Percentiles rank a stretch among this genome's conserved stretches.
These are phyloP conservation scores for Geum urbanum DNA, from an alignment of 306 rosid genomes.

Conservation along the genomic window DNA sequence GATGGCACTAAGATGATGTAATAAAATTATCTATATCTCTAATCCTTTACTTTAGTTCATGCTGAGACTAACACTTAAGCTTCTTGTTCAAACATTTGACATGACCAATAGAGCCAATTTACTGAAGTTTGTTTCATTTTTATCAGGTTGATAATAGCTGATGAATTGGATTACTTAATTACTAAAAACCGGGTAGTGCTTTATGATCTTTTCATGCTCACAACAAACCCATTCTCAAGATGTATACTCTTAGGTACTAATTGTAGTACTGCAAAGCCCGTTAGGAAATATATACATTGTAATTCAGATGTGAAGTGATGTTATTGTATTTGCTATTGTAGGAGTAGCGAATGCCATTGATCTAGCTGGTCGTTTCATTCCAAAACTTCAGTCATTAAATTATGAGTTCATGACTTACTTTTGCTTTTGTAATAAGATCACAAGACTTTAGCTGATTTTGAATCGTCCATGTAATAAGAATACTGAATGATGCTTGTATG, in stretches of 20 bases:
- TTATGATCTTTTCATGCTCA: slow-evolving; percentile 93
- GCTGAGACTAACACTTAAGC: neutral
- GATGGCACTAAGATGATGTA: slow-evolving; percentile 63
- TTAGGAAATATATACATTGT: neutral
- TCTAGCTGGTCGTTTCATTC: slow-evolving; percentile 90
- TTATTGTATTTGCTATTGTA: slow-evolving; percentile 24
- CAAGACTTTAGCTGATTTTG: neutral
- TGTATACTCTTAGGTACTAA: slow-evolving; percentile 71
- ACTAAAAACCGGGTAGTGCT: slow-evolving; percentile 82
- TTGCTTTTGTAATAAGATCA: neutral
- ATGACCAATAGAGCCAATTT: slow-evolving; percentile 4
- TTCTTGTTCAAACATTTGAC: slow-evolving; percentile 19
- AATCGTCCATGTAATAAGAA: neutral
- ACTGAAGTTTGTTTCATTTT: slow-evolving; percentile 12
- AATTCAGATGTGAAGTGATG: neutral
- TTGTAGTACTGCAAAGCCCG: neutral
- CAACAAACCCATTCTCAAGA: slow-evolving; percentile 79
- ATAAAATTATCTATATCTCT: slow-evolving; percentile 16
- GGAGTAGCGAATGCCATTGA: slow-evolving; percentile 96
- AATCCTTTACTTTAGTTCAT: neutral
- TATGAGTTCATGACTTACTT: slow-evolving; percentile 47
- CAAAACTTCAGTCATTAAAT: slow-evolving; percentile 75
- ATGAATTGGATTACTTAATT: slow-evolving; percentile 87
- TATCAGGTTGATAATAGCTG: slow-evolving; percentile 69
- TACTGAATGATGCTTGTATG: slow-evolving; percentile 4